Conservation (phyloP, 2,329 filamentous ascomycete species). For the Drechslerella dactyloides region DNA sequence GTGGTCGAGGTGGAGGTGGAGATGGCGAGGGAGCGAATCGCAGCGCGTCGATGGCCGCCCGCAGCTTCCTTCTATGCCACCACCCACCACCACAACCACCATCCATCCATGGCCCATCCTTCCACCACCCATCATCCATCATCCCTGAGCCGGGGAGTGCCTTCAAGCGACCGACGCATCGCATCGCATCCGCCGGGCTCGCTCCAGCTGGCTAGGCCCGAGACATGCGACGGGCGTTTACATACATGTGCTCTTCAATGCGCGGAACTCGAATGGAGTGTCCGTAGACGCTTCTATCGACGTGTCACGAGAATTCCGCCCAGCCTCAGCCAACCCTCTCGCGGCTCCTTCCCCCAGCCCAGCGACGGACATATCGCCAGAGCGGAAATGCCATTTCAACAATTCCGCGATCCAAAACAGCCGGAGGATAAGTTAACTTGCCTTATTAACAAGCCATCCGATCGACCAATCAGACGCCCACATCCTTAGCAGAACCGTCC, state of each 20-base stretch:
- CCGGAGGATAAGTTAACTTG: slow-evolving; percentile 1
- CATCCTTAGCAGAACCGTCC: background rate
- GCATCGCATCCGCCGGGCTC: no score
- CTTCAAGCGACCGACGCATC: no score
- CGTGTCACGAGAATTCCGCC: background rate
- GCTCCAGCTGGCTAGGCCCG: background rate
- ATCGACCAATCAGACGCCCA: slow-evolving; percentile 1
- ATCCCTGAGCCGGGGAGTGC: no score
- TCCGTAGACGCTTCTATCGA: background rate
- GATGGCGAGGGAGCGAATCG: background rate
- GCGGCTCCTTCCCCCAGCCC: background rate
- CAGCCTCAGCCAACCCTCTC: background rate
- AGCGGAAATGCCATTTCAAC: no score
- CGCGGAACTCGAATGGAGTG: no score
- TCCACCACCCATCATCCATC: no score
- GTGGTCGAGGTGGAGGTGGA: background rate
- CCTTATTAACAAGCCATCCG: background rate
- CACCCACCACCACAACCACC: no score
- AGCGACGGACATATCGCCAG: no score
- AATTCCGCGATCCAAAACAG: background rate
- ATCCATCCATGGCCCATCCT: no score
- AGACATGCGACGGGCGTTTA: slow-evolving; percentile 1
- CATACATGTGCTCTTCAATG: background rate
- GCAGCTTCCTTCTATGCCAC: background rate
- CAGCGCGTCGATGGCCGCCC: background rate